Percentiles rank a stretch among this genome's conserved stretches.
Conservation (phyloP, 2,329 filamentous ascomycete genomes). For the Paraphoma sp. region DNA sequence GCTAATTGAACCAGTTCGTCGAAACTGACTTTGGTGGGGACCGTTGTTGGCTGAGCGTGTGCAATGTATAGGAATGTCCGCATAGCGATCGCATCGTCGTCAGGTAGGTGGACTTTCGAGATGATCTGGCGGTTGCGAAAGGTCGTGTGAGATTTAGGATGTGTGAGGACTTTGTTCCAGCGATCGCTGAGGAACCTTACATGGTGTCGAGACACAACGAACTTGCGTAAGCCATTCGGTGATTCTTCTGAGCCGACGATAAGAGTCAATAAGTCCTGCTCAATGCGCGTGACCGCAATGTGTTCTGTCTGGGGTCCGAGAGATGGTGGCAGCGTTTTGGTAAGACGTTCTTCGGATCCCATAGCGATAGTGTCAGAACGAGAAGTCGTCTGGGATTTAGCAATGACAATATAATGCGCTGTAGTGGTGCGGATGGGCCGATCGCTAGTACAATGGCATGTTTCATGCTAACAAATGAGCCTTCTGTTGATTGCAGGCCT, state of each 20-base stretch:
- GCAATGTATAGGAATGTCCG: slow-evolving; percentile 41
- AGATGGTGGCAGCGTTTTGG: neutral
- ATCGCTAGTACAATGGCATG: no score
- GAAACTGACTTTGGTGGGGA: slow-evolving; percentile 33
- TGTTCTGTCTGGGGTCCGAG: neutral
- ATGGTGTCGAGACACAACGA: slow-evolving; percentile 12
- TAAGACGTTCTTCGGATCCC: neutral
- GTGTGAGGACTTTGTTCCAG: slow-evolving; percentile 3
- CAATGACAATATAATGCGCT: neutral
- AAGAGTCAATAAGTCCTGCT: neutral
- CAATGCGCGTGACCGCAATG: neutral
- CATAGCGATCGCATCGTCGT: slow-evolving; percentile 42
- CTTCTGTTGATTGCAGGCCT: no score
- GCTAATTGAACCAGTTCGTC: slow-evolving; percentile 33
- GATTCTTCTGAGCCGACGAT: slow-evolving; percentile 9
- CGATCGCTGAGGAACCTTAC: slow-evolving; percentile 14
- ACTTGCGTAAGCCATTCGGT: slow-evolving; percentile 4
- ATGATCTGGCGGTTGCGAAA: neutral
- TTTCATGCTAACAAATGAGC: no score
- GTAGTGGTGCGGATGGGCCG: neutral
- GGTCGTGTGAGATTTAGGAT: neutral
- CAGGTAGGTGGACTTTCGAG: slow-evolving; percentile 30
- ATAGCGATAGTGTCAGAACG: neutral
- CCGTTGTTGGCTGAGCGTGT: slow-evolving; percentile 31
- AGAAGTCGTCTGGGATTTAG: neutral